Evolutionary conservation across 306 rosid species (phyloP).

Genomic region (Sesbania bispinosa): DNA sequence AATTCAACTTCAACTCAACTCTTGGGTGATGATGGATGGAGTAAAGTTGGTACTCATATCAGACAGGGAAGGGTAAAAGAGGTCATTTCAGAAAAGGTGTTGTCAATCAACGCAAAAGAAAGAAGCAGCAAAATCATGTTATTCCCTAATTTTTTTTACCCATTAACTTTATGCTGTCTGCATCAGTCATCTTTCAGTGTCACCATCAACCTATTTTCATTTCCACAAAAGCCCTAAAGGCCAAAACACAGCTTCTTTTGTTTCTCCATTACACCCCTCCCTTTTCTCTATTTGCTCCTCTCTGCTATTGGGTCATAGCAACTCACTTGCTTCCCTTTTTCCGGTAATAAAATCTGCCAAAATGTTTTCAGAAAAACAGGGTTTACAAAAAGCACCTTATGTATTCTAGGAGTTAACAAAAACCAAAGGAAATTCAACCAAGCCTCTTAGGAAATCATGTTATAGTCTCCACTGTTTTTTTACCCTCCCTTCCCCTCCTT

Average conservation of each 20-base stretch:
- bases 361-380: slow-evolving; percentile 20
- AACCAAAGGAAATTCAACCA: slow-evolving; percentile 35
- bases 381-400: slow-evolving; percentile 6
- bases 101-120: slow-evolving; percentile 62
- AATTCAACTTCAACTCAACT: no score
- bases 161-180: slow-evolving; percentile 48
- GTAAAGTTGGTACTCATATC: slow-evolving; percentile 23
- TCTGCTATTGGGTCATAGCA: background rate
- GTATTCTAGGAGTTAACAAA: slow-evolving; percentile 43
- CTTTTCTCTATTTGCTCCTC: slow-evolving; percentile 25
- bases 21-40: background rate
- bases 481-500: slow-evolving; percentile 26
- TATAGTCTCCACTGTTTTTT: slow-evolving; percentile 35
- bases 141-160: slow-evolving; percentile 44
- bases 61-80: slow-evolving; percentile 43
- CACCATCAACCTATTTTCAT: slow-evolving; percentile 56
- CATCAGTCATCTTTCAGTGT: slow-evolving; percentile 52
- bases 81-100: slow-evolving; percentile 40
- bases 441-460: slow-evolving; percentile 8
- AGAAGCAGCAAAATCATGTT: slow-evolving; percentile 65
- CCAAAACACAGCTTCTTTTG: slow-evolving; percentile 30
- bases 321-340: slow-evolving; percentile 35
- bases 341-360: slow-evolving; percentile 28
- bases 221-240: slow-evolving; percentile 54
- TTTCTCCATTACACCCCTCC: slow-evolving; percentile 14